Percentiles rank a stretch among this genome's conserved stretches.
phyloP scores from a whole-genome alignment of 2,329 filamentous ascomycete species.

The Epichloe uncinata region DNA sequence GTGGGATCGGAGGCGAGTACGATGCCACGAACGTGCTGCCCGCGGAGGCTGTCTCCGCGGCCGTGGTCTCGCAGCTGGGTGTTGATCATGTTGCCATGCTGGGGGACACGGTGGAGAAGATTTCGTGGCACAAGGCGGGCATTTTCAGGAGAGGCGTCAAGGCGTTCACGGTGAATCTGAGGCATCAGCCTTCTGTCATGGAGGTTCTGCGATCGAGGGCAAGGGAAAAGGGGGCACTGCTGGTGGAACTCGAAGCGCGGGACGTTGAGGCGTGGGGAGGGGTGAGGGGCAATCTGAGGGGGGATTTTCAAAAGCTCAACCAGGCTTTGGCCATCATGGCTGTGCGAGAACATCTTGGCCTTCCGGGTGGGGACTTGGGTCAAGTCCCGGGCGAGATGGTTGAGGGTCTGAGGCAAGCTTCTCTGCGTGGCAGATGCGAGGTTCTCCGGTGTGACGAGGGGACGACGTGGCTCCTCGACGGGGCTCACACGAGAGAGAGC shows the following conservation, averaged over 20 bases:
- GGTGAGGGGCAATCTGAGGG: slow-evolving; percentile 30
- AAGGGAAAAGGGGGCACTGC: slow-evolving; percentile 34
- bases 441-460: slow-evolving; percentile 34
- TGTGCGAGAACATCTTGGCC: slow-evolving; percentile 42
- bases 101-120: slow-evolving; percentile 64
- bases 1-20: slow-evolving; percentile 86
- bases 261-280: slow-evolving; percentile 29
- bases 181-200: slow-evolving; percentile 22
- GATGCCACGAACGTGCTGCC: slow-evolving; percentile 81
- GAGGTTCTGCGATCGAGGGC: slow-evolving; percentile 47
- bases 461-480: slow-evolving; percentile 70
- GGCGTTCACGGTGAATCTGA: slow-evolving; percentile 21
- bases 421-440: slow-evolving; percentile 68
- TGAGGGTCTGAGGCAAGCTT: slow-evolving; percentile 51
- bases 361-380: slow-evolving; percentile 11
- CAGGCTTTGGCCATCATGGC: slow-evolving; percentile 43
- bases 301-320: slow-evolving; percentile 44
- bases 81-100: slow-evolving; percentile 78
- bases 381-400: slow-evolving; percentile 34
- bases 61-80: slow-evolving; percentile 66
- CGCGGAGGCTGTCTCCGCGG: slow-evolving; percentile 47
- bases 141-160: slow-evolving; percentile 56
- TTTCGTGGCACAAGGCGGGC: slow-evolving; percentile 84
- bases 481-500: slow-evolving; percentile 78
- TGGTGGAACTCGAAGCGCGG: slow-evolving; percentile 29